Evolutionary conservation across 2,329 filamentous ascomycete genomes (phyloP), one percentile per base, ranked within the genome.

Genomic region (Amylocarpus encephaloides): DNA sequence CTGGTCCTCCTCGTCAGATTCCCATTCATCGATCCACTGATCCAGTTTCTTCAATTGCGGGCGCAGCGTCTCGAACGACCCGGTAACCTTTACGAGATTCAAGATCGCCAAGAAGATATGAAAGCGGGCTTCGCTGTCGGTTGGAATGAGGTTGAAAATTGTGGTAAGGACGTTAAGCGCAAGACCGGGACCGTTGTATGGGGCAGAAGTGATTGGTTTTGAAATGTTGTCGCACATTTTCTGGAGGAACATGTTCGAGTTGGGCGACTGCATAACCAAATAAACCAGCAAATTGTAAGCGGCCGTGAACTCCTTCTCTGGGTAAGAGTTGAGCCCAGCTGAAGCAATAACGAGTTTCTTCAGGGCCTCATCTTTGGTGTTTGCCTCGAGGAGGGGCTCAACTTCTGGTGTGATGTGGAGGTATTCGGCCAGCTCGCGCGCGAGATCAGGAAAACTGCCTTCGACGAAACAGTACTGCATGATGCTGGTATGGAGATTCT

Each of bases 251-350:
- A 86, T 88, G 70, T 89, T 85, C 60, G 86, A 80, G 62, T 91
- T 88, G 63, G 86, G 82, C 53, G 90, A 88, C 73, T 95, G 88
- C 64, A 89, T 79, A 60, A 95, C 82, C 53, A 98, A 84, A 75
- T 96, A 88, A 66, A 97, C 85, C 69, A 98, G 85, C 62, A 97
- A 85, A 74, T 98, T 97, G 75, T 96, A 96, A 54, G 92, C 89
- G 52, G 92, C 86, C 54, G 89, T 91, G 69, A 96, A 93, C 71
- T 97, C 92, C 79, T 93, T 94, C 78, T 98, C 93, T 52, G 92
- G 88, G 49, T 90, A 88, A 56, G 80, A 79, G 71, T 91, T 95
- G 67, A 98, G 77, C 45, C 79, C 79, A 47, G 79, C 72, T 47
- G 88, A 89, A 51, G 87, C 86, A 59, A 84, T 82, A 54, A 97